phyloP scores from a whole-genome alignment of 2,329 filamentous ascomycete genomes.

The Fusarium udum region DNA sequence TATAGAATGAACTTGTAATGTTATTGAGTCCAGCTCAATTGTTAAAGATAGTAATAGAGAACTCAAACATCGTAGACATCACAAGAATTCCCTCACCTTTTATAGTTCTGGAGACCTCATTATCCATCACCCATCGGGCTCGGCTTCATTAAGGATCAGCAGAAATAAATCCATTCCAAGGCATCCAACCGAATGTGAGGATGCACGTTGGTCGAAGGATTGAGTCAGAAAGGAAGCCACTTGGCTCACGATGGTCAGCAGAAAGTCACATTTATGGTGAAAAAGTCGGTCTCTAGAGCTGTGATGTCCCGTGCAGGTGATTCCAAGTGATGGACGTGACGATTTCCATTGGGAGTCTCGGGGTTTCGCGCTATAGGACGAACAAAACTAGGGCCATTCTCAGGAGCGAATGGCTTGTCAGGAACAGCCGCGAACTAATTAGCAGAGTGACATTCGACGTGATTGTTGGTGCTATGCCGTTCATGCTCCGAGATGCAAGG shows the following conservation, averaged over 20 bases:
- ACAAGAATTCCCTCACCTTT: constrained; percentile 18
- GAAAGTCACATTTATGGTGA: constrained; percentile 22
- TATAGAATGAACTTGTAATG: not conserved
- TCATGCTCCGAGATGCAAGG: constrained; percentile 30
- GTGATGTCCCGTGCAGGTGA: constrained; percentile 43
- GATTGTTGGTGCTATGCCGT: constrained; percentile 20
- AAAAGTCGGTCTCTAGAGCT: constrained; percentile 24
- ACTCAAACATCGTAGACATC: not conserved
- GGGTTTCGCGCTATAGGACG: constrained; percentile 33
- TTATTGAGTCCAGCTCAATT: constrained; percentile 22
- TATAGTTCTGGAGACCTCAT: constrained; percentile 4
- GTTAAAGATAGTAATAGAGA: not conserved
- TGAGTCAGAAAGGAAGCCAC: constrained; percentile 24
- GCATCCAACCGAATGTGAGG: constrained; percentile 27
- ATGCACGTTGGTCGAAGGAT: constrained; percentile 35
- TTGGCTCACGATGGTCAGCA: constrained; percentile 20
- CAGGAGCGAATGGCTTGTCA: constrained; percentile 24
- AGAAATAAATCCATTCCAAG: constrained; percentile 22
- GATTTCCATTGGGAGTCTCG: constrained; percentile 37
- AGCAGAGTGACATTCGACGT: constrained; percentile 18
- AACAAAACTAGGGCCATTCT: constrained; percentile 9
- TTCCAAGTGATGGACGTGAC: constrained; percentile 33
- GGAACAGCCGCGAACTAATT: constrained; percentile 31
- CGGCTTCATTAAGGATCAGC: constrained; percentile 27
- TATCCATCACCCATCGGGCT: not conserved